Evolutionary conservation across 2,329 filamentous ascomycete genomes (phyloP).

Genomic region (Onygenales sp.): DNA sequence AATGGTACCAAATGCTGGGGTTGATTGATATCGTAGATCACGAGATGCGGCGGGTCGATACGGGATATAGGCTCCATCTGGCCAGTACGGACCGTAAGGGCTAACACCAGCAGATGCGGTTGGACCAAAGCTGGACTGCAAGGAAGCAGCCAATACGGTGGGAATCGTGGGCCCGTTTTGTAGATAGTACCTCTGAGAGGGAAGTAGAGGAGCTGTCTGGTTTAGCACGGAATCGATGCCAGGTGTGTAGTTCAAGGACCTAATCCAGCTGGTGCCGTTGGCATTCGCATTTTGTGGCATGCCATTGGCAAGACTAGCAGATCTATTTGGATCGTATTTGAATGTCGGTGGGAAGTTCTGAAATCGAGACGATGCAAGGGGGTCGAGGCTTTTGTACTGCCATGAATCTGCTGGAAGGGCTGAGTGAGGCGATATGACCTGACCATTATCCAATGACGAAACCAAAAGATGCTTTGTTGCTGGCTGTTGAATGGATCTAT

Average conservation of each 20-base stretch:
- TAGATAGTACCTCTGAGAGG: constrained; percentile 29
- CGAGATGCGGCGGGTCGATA: constrained; percentile 50
- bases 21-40: constrained; percentile 34
- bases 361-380: constrained; percentile 18
- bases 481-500: constrained; percentile 63
- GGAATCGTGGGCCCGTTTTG: constrained; percentile 44
- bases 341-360: constrained; percentile 31
- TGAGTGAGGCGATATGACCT: constrained; percentile 22
- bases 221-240: constrained; percentile 54
- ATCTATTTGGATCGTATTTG: constrained; percentile 23
- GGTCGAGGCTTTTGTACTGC: constrained; percentile 20
- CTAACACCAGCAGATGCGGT: constrained; percentile 49
- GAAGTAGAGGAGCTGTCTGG: constrained; percentile 41
- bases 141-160: constrained; percentile 49
- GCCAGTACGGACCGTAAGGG: constrained; percentile 54
- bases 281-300: constrained; percentile 18
- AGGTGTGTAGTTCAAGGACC: constrained; percentile 36
- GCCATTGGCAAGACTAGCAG: constrained; percentile 13
- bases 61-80: constrained; percentile 52
- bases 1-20: constrained; percentile 15
- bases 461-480: constrained; percentile 77
- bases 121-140: constrained; percentile 42
- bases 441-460: constrained; percentile 43
- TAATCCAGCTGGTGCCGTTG: constrained; percentile 32
- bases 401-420: constrained; percentile 24